These are phyloP conservation scores for Phaeosphaeriaceae sp. DNA, from an alignment of 2,329 filamentous ascomycete genomes.

Conservation along the genomic window DNA sequence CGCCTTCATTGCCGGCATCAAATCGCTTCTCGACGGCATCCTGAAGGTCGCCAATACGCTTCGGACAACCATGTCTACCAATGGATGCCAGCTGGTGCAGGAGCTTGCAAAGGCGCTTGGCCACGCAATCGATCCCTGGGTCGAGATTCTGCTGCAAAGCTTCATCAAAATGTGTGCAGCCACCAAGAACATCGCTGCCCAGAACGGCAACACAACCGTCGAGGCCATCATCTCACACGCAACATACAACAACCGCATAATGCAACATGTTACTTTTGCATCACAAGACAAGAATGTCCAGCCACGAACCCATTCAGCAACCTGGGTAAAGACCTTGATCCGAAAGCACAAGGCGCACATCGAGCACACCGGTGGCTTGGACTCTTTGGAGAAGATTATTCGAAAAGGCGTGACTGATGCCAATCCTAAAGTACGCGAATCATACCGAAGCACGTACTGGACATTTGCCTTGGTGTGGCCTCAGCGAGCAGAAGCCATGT, in stretches of 20 bases:
- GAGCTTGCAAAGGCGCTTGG: conserved; percentile 82
- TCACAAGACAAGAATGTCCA: conserved; percentile 94
- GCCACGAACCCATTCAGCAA: conserved; percentile 77
- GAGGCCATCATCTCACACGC: conserved; percentile 80
- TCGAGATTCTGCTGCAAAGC: conserved; percentile 87
- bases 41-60: conserved; percentile 85
- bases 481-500: conserved; percentile 77
- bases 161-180: conserved; percentile 88
- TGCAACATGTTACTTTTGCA: conserved; percentile 85
- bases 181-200: conserved; percentile 91
- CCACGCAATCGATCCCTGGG: conserved; percentile 82
- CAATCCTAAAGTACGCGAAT: conserved; percentile 88
- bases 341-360: conserved; percentile 83
- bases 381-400: conserved; percentile 85
- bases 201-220: conserved; percentile 83
- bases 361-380: conserved; percentile 84
- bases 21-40: conserved; percentile 82
- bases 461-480: conserved; percentile 80
- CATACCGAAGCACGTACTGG: conserved; percentile 88
- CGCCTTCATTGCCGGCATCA: conserved; percentile 74
- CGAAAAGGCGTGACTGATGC: conserved; percentile 88
- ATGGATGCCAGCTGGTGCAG: conserved; percentile 83
- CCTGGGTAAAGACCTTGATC: conserved; percentile 85
- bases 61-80: conserved; percentile 87
- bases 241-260: conserved; percentile 79